Conservation (phyloP, 139 green algal genomes). For the Tetradesmus obliquus region DNA sequence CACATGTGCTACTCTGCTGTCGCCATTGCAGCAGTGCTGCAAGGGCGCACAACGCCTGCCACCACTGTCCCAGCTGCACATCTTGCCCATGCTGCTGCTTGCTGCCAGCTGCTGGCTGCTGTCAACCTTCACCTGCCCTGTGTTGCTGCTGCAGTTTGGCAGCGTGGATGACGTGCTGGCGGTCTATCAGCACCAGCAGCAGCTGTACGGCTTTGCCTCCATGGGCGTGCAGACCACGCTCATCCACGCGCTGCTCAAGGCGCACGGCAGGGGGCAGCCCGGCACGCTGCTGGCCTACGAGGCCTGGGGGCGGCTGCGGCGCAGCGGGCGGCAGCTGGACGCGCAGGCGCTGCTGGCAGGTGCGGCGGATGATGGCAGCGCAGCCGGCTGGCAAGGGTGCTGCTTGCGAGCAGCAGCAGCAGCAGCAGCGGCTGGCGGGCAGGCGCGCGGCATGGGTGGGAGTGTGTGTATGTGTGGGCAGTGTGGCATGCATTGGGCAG, state of each 20-base stretch:
- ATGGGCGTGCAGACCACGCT: conserved; percentile 9
- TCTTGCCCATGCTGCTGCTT: background rate
- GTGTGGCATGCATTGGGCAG: background rate
- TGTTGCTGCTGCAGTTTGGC: background rate
- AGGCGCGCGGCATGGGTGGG: background rate
- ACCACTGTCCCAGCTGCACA: too few relatives aligned
- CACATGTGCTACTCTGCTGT: background rate
- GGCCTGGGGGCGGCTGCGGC: conserved; percentile 69
- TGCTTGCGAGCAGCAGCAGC: background rate
- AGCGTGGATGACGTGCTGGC: conserved; percentile 22
- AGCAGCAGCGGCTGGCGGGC: background rate
- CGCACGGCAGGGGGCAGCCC: conserved; percentile 1
- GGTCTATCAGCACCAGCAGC: conserved; percentile 26
- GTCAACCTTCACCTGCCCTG: background rate
- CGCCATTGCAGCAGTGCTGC: background rate
- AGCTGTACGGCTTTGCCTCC: conserved; percentile 39
- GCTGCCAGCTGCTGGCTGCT: background rate
- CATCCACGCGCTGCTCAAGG: conserved; percentile 40
- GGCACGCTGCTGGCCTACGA: conserved; percentile 47
- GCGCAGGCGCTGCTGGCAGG: conserved; percentile 51
- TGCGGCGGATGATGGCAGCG: background rate
- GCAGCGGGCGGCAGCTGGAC: conserved; percentile 52
- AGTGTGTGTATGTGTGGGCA: background rate
- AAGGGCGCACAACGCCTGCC: too few relatives aligned
- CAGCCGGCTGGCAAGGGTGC: background rate